Evolutionary conservation across 495 filamentous ascomycete species (phyloP), one percentile per base, ranked within the genome.

Genomic region (Penicillium longicatenatum): DNA sequence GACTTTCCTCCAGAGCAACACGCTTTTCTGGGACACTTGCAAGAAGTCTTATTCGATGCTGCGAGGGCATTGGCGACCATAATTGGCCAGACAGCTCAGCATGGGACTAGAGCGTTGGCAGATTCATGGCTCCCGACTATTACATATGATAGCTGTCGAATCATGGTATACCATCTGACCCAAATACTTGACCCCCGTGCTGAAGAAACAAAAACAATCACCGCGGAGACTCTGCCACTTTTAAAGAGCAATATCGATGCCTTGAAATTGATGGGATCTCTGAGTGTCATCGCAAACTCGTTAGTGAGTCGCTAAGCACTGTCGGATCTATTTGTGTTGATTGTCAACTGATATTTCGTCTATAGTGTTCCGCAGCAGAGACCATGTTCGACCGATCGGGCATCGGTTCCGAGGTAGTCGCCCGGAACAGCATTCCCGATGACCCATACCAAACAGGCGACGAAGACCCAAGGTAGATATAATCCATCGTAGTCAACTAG

Each of bases 101-200:
- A 72, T 54, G 70, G 68, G 0, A 48, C 66, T 2, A 48, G 59
- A 6, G 65, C 62, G 46, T 50, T 72, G 16, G 64, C 70, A 4
- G 70, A 72, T 43, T 69, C 70, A n/a, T 72, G 70, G 68, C 59
- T 72, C n/a, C 68, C 68, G 9, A 72, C 68, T 1, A 69, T 72
- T 16, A 63, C 66, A 1, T 72, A 72, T 21, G 70, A 72, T 35
- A 72, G 70, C 44, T 67, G 61, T 41, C 65, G 70, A 9, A 70
- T 70, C 45, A 72, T 72, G 61, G 54, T 72, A 10, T 72, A 72
- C 26, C 67, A 72, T 49, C 44, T 69, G 16, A 72, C 70, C 2
- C 70, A 72, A 47, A 64, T 72, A 6, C 62, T 72, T 2, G 65
- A 72, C 29, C 60, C 67, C 4, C 53, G 60, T 2, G 31, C 49